These are phyloP conservation scores for Aristolochia contorta DNA, from an alignment of 164 flowering plant species.

Conservation along the genomic window DNA sequence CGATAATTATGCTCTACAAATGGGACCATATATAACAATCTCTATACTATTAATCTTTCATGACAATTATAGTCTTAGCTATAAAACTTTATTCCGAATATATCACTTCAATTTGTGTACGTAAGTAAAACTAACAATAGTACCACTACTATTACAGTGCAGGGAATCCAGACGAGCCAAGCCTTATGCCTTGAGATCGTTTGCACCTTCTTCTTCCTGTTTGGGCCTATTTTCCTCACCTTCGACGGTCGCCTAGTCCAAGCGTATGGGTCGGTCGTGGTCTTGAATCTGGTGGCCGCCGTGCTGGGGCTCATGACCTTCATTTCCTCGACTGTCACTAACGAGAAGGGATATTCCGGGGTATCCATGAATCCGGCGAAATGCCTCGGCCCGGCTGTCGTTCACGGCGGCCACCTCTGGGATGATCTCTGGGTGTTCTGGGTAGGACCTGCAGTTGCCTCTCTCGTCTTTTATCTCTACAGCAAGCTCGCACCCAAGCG, in stretches of 20 bases:
- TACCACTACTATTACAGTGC: no score
- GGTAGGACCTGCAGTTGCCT: conserved; percentile 44
- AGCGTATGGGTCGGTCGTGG: conserved; percentile 22
- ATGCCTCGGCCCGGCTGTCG: conserved; percentile 58
- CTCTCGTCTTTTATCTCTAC: conserved; percentile 36
- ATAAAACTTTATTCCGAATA: no score
- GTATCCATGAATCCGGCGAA: conserved; percentile 64
- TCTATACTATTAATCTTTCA: no score
- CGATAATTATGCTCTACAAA: no score
- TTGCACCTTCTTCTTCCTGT: conserved; percentile 40
- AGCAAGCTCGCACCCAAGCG: conserved; percentile 32
- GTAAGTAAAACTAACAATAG: no score
- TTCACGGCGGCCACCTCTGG: conserved; percentile 61
- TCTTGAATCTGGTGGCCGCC: conserved; percentile 27
- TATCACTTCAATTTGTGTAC: no score
- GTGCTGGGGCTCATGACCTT: conserved; percentile 42
- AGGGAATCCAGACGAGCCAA: conserved; percentile 26
- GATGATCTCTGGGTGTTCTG: conserved; percentile 55
- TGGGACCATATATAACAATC: no score
- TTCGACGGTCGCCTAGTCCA: conserved; percentile 33
- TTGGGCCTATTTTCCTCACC: conserved; percentile 40
- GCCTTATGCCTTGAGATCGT: conserved; percentile 48
- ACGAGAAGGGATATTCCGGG: conserved; percentile 43
- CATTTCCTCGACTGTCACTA: conserved; percentile 38
- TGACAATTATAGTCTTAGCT: no score